Percentiles rank a stretch among this genome's conserved stretches.
These are phyloP conservation scores for Arxiozyma telluris DNA, from an alignment of 1,139 yeast genomes.

Conservation along the genomic window DNA sequence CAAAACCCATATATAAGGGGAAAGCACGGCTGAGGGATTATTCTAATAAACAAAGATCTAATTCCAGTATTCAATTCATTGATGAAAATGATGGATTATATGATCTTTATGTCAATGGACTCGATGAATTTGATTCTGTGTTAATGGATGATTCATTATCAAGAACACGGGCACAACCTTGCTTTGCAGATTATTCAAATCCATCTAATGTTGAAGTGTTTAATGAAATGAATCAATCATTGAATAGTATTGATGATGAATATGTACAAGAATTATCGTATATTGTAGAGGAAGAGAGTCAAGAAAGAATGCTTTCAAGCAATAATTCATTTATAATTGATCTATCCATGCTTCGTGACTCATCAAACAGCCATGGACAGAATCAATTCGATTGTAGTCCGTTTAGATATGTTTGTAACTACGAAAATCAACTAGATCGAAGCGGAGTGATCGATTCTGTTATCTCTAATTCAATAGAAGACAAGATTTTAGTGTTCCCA, in stretches of 20 bases:
- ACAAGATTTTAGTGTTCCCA: slow-evolving; percentile 14
- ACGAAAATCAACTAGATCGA: slow-evolving; percentile 20
- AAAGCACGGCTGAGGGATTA: background rate
- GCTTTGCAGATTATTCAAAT: background rate
- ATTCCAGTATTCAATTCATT: background rate
- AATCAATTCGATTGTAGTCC: slow-evolving; percentile 17
- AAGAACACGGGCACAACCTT: background rate
- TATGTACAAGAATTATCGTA: background rate
- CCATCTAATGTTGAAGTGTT: background rate
- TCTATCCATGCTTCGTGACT: background rate
- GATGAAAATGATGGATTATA: slow-evolving; percentile 4
- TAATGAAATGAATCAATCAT: background rate
- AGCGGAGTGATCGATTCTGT: slow-evolving; percentile 16
- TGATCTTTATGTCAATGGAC: background rate
- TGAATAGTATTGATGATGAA: no score
- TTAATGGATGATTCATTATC: background rate
- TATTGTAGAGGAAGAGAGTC: background rate
- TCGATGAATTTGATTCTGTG: background rate
- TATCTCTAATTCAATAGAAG: slow-evolving; percentile 15
- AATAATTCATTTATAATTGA: background rate
- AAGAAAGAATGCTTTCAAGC: background rate
- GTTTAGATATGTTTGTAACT: slow-evolving; percentile 15
- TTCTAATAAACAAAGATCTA: background rate
- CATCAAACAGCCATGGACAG: background rate
- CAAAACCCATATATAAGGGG: background rate